Evolutionary conservation across 2,329 filamentous ascomycete species (phyloP), one percentile per base, ranked within the genome.

Genomic region (Clonostachys rhizophaga): DNA sequence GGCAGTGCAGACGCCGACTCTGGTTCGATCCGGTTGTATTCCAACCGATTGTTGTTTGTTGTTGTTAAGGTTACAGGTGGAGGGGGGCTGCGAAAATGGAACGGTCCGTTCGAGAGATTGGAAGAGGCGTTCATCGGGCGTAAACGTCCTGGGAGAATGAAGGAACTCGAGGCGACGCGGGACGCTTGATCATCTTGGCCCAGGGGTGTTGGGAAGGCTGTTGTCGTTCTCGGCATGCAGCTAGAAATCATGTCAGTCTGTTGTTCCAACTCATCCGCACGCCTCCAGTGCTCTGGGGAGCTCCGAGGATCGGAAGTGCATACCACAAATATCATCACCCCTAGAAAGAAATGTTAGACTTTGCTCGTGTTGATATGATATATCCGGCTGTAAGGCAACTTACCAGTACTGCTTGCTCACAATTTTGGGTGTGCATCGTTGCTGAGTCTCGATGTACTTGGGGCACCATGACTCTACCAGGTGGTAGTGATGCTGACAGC

Each of bases 401-500:
- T 50, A 71, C 68, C 69, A 69, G 56, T 71, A 72, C 52, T 72
- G 68, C 49, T 70, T 71, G 61, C 69, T 71, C 37, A 71, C 68
- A 39, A 72, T 66, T 6, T 58, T 69, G 8, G 68, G 68, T 34
- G 66, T 64, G 50, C 69, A 72, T 51, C 69, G 62, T 49, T 65
- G 64, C 51, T 69, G 67, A 11, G 69, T 72, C 55, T 67, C 66
- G 47, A 71, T 71, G 47, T 72, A 72, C 51, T 70, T 69, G 48
- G 65, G 61, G 45, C 69, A 72, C 69, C 69, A 72, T 24, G 69
- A 71, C 50, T 71, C 69, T 47, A 72, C 69, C 51, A 70, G 58
- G 52, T 77, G 75, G 63, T 74, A 75, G 58, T 77, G 72, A 46
- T 69, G 66, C 52, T 74, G 68, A 51, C 75, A 77, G 60, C 74